Percentiles rank a stretch among this genome's conserved stretches.
phyloP scores from a whole-genome alignment of 2,329 filamentous ascomycete genomes.

The Diaporthe eres region DNA sequence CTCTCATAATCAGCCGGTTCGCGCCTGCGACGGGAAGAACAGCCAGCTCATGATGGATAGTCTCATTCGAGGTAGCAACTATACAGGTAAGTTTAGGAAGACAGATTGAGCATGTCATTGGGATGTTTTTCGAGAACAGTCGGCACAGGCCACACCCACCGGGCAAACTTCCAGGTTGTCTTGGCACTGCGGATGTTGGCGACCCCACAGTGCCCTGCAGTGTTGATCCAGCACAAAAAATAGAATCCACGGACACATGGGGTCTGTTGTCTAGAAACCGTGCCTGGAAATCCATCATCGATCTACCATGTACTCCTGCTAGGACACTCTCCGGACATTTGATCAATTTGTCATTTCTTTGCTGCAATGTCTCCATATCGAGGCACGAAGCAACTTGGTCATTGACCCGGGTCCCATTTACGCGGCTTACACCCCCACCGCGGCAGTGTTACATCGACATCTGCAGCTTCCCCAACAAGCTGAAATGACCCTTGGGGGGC shows the following conservation, averaged over 20 bases:
- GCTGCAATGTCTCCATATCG: neutral
- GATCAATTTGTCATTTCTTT: neutral
- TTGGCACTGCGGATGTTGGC: neutral
- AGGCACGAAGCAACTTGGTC: neutral
- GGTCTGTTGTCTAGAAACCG: neutral
- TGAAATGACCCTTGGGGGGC: neutral
- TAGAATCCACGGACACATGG: neutral
- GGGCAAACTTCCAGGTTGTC: neutral
- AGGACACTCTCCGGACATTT: neutral
- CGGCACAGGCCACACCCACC: neutral
- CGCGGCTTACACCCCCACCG: neutral
- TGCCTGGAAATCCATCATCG: neutral
- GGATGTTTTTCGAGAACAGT: neutral
- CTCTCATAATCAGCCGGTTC: neutral
- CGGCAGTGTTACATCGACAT: conserved; percentile 12
- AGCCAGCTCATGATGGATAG: neutral
- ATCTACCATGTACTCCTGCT: neutral
- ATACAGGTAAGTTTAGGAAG: neutral
- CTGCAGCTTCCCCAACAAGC: conserved; percentile 1
- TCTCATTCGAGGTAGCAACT: neutral
- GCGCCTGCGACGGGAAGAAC: neutral
- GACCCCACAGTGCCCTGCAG: neutral
- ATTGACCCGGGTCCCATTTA: neutral
- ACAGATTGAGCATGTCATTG: too few relatives aligned
- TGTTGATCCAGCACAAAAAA: neutral